These are phyloP conservation scores for Megacollybia platyphylla DNA, from an alignment of 1,284 basidiomycete species.

Conservation along the genomic window DNA sequence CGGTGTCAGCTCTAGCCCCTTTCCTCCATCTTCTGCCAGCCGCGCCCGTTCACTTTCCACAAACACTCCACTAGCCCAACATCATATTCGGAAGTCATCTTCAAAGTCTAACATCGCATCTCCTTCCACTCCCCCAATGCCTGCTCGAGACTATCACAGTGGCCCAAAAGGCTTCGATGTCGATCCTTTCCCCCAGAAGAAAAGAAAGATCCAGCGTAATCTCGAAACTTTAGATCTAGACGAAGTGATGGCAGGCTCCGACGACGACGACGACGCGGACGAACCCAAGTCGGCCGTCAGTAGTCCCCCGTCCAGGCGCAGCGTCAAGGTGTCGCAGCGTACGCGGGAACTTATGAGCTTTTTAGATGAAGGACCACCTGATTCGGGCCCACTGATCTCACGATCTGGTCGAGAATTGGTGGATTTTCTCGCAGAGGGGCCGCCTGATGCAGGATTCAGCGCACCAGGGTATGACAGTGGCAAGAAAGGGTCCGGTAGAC, in stretches of 20 bases:
- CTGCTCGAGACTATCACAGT: conserved; percentile 2
- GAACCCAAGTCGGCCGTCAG: conserved; percentile 16
- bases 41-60: conserved; percentile 27
- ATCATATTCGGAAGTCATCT: conserved; percentile 10
- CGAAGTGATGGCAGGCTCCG: conserved; percentile 57
- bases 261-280: conserved; percentile 31
- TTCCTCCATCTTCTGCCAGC: conserved; percentile 10
- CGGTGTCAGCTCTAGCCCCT: conserved; percentile 14
- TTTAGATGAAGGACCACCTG: conserved; percentile 49
- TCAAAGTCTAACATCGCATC: conserved; percentile 14
- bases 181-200: conserved; percentile 27
- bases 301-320: conserved; percentile 10
- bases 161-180: conserved; percentile 15
- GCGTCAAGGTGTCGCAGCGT: conserved; percentile 22
- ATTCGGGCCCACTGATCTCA: conserved; percentile 14
- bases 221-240: conserved; percentile 63
- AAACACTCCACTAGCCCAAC: conserved; percentile 10
- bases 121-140: conserved; percentile 4
- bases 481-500: conserved; percentile 42
- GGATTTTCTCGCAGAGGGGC: conserved; percentile 18
- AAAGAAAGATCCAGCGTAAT: conserved; percentile 37
- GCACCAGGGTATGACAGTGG: conserved; percentile 5
- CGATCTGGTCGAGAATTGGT: conserved; percentile 14
- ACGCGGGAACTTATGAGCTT: conserved; percentile 60
- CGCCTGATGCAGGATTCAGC: conserved; percentile 13